These are phyloP conservation scores for Acanthamoeba castellanii DNA, from an alignment of 208 protist species.

Conservation along the genomic window DNA sequence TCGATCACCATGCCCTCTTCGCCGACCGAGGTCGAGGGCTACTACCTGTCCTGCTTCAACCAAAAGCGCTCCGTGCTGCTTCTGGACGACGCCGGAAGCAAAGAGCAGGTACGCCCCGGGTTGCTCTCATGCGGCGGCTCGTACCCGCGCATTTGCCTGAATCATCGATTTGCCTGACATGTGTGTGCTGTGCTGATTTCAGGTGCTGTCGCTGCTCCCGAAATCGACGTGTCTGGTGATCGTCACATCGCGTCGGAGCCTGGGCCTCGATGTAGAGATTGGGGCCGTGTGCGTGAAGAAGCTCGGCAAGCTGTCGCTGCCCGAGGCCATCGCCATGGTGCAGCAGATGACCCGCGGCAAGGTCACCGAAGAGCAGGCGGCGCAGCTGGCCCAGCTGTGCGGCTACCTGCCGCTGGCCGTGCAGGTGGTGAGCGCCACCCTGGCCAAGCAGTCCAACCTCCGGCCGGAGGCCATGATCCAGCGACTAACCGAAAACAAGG, in stretches of 20 bases:
- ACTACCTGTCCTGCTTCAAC: conserved; percentile 74
- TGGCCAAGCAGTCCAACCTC: conserved; percentile 51
- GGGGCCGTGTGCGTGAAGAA: conserved; percentile 60
- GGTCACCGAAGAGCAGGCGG: conserved; percentile 56
- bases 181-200: background rate
- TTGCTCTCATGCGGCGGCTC: no score
- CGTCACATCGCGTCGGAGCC: conserved; percentile 12
- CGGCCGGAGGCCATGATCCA: conserved; percentile 19
- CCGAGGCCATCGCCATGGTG: conserved; percentile 43
- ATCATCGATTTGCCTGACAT: background rate
- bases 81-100: conserved; percentile 44
- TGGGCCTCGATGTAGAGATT: conserved; percentile 35
- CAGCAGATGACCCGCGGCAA: conserved; percentile 40
- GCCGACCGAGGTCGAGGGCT: conserved; percentile 47
- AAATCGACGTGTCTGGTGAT: conserved; percentile 59
- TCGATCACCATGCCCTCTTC: conserved; percentile 33
- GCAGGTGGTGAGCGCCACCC: conserved; percentile 38
- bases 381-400: conserved; percentile 31
- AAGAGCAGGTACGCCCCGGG: background rate
- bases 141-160: background rate
- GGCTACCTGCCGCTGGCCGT: conserved; percentile 51
- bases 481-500: conserved; percentile 36
- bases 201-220: conserved; percentile 25
- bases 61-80: conserved; percentile 46
- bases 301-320: conserved; percentile 23